Evolutionary conservation across 192 early-diverging fungal species (phyloP).

Genomic region (Lobosporangium transversale): DNA sequence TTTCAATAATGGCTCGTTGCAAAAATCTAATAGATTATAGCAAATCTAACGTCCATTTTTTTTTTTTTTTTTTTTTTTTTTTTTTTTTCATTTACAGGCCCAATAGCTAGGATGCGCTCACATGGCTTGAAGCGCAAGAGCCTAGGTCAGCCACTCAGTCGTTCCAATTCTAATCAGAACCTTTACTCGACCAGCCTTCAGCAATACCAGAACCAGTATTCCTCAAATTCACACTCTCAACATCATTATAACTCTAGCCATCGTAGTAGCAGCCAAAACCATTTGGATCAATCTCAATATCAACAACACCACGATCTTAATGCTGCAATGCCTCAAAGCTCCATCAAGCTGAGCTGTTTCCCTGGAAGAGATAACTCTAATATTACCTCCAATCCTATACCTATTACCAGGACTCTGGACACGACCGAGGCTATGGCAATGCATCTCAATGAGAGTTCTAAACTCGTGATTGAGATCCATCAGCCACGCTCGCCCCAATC

Average conservation of each 20-base stretch:
- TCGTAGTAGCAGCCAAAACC: background rate
- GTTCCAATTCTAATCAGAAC: constrained; percentile 34
- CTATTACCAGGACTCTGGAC: constrained; percentile 10
- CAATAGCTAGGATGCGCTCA: constrained; percentile 26
- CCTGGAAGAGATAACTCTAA: constrained; percentile 6
- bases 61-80: constrained; percentile 3
- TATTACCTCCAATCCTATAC: background rate
- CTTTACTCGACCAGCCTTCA: constrained; percentile 26
- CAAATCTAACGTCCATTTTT: too few relatives aligned
- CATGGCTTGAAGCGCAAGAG: constrained; percentile 38
- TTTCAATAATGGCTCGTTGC: too few relatives aligned
- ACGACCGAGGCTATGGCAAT: constrained; percentile 18
- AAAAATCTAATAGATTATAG: too few relatives aligned
- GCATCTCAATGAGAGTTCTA: constrained; percentile 24
- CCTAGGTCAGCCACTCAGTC: constrained; percentile 20
- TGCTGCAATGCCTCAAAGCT: constrained; percentile 14
- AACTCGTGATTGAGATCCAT: constrained; percentile 38
- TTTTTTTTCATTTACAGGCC: constrained; percentile 9
- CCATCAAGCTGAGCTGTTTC: constrained; percentile 44
- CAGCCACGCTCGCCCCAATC: constrained; percentile 30
- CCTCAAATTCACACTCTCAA: too few relatives aligned
- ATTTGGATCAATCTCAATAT: background rate
- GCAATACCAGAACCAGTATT: constrained; percentile 9
- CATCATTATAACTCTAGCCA: background rate
- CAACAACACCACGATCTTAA: constrained; percentile 6